These are phyloP conservation scores for Neurospora cerealis DNA, from an alignment of 495 filamentous ascomycete species.

Conservation along the genomic window DNA sequence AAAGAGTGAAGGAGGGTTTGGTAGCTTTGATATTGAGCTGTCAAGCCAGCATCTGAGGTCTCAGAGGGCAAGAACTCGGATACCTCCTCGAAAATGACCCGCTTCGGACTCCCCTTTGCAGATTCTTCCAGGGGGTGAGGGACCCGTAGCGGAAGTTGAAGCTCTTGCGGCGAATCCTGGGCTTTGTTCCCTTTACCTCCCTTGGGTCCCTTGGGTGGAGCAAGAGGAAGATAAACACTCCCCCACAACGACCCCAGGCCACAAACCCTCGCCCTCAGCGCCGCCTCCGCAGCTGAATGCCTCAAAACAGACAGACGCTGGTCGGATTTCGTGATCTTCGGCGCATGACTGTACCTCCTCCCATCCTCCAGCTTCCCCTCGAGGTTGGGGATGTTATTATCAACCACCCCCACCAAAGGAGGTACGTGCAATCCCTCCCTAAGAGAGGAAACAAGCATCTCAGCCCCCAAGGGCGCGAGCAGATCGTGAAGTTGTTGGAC, in stretches of 20 bases:
- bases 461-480: slow-evolving; percentile 43
- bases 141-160: neutral
- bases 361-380: too few species aligned
- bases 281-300: neutral
- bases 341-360: slow-evolving; percentile 15
- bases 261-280: neutral
- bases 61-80: neutral
- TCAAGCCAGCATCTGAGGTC: too few species aligned
- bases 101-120: slow-evolving; percentile 1
- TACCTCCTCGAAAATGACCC: slow-evolving; percentile 17
- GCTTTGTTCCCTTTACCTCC: too few species aligned
- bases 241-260: slow-evolving; percentile 18
- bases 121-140: neutral
- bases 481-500: slow-evolving; percentile 15
- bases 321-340: slow-evolving; percentile 28
- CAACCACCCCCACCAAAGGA: slow-evolving; percentile 33
- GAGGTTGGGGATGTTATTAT: neutral
- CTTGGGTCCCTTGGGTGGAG: neutral
- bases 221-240: neutral
- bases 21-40: too few species aligned
- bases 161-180: neutral
- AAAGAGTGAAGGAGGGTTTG: too few species aligned
- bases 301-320: slow-evolving; percentile 7
- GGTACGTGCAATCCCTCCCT: slow-evolving; percentile 53
- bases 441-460: slow-evolving; percentile 53